Percentiles rank a stretch among this genome's conserved stretches.
These are phyloP conservation scores for Nidula niveotomentosa DNA, from an alignment of 1,284 basidiomycete species.

Conservation along the genomic window DNA sequence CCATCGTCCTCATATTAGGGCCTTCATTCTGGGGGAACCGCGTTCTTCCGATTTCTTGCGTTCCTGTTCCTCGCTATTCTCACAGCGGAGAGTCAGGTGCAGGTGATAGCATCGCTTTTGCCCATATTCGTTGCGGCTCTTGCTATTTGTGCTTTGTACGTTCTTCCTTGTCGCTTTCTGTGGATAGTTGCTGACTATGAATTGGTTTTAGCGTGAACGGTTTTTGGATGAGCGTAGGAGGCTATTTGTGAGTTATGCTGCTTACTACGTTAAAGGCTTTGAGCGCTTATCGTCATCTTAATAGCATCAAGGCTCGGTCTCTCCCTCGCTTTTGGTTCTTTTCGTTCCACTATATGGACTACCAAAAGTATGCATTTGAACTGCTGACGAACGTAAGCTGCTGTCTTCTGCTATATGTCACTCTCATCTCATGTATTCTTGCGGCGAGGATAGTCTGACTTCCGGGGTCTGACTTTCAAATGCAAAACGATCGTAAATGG, in stretches of 20 bases:
- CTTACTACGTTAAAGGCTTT: no score
- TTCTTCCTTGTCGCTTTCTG: background rate
- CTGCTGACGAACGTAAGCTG: slow-evolving; percentile 31
- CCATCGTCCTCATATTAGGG: slow-evolving; percentile 26
- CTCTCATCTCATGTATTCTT: slow-evolving; percentile 9
- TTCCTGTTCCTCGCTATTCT: slow-evolving; percentile 58
- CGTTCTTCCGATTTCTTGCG: slow-evolving; percentile 55
- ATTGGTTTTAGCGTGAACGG: slow-evolving; percentile 43
- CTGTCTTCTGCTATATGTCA: background rate
- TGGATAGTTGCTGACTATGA: background rate
- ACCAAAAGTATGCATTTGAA: slow-evolving; percentile 46
- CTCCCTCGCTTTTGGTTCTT: slow-evolving; percentile 61
- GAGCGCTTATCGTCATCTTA: background rate
- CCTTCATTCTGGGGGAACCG: slow-evolving; percentile 42
- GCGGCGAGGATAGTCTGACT: slow-evolving; percentile 39
- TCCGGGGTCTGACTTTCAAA: slow-evolving; percentile 44
- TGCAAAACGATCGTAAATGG: slow-evolving; percentile 31
- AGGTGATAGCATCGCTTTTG: slow-evolving; percentile 50
- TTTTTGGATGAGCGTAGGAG: slow-evolving; percentile 56
- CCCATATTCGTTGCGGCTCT: slow-evolving; percentile 65
- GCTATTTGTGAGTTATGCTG: slow-evolving; percentile 27
- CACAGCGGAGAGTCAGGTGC: slow-evolving; percentile 54
- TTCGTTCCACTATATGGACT: slow-evolving; percentile 56
- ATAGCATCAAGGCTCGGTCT: slow-evolving; percentile 47
- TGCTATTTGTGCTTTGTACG: slow-evolving; percentile 51